These are phyloP conservation scores for Acidomyces sp. DNA, from an alignment of 495 filamentous ascomycete species.

Conservation along the genomic window DNA sequence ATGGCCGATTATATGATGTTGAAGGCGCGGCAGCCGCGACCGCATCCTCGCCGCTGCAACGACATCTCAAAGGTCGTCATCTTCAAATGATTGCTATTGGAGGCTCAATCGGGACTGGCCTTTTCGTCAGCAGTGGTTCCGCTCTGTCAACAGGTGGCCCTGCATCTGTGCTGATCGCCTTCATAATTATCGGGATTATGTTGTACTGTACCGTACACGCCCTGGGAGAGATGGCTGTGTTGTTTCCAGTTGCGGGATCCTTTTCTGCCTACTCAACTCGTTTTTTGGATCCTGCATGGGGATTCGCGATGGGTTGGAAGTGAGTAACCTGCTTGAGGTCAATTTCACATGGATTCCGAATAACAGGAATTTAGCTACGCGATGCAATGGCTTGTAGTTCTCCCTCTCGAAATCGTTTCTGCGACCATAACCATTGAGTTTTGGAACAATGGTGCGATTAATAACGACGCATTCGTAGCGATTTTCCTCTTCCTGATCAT, in stretches of 20 bases:
- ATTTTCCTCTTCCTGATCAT: conserved; percentile 35
- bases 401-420: conserved; percentile 84
- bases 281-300: conserved; percentile 48
- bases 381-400: conserved; percentile 78
- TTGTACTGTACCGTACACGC: conserved; percentile 48
- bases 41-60: conserved; percentile 59
- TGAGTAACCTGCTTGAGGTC: conserved; percentile 34
- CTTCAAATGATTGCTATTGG: conserved; percentile 96
- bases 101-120: conserved; percentile 68
- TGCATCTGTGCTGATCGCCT: conserved; percentile 32
- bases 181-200: conserved; percentile 41
- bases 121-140: conserved; percentile 16
- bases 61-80: conserved; percentile 71
- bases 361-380: conserved; percentile 44
- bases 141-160: conserved; percentile 26
- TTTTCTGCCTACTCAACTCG: conserved; percentile 43
- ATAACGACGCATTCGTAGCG: conserved; percentile 35
- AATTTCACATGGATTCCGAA: conserved; percentile 28
- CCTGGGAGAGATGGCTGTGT: conserved; percentile 54
- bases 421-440: conserved; percentile 52
- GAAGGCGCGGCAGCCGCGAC: conserved; percentile 62
- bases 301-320: conserved; percentile 42
- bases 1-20: conserved; percentile 58
- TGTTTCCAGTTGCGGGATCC: conserved; percentile 55
- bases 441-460: conserved; percentile 40